Percentiles rank a stretch among this genome's conserved stretches.
phyloP scores from a whole-genome alignment of 73 alveolate genomes.

The Paramecium pentaurelia region DNA sequence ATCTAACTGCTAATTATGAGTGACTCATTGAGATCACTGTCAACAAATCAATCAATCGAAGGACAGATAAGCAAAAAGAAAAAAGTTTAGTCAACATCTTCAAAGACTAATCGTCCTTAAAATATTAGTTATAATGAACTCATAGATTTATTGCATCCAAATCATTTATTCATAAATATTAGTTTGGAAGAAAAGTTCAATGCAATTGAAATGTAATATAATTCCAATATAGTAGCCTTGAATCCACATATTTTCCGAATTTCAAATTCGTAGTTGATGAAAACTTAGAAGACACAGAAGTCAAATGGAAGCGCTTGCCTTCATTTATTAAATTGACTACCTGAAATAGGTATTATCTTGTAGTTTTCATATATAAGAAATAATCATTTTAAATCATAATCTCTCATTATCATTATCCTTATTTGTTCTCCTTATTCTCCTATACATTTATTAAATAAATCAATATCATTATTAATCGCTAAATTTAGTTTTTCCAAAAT shows the following conservation, averaged over 20 bases:
- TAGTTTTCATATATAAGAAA: background rate
- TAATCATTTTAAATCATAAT: background rate
- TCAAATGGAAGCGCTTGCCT: constrained; percentile 25
- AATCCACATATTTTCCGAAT: background rate
- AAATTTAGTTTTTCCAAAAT: background rate
- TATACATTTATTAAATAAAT: background rate
- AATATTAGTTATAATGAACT: constrained; percentile 40
- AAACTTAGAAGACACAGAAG: background rate
- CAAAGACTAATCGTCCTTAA: constrained; percentile 17
- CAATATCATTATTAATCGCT: background rate
- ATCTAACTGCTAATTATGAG: constrained; percentile 54
- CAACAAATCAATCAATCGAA: constrained; percentile 11
- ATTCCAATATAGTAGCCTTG: background rate
- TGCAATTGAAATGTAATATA: background rate
- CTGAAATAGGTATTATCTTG: background rate
- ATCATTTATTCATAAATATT: constrained; percentile 9
- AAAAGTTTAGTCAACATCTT: background rate
- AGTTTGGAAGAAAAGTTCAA: constrained; percentile 25
- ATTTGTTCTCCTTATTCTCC: background rate
- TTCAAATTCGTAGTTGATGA: constrained; percentile 1
- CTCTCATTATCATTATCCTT: background rate
- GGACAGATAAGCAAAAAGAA: background rate
- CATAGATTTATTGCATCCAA: constrained; percentile 17
- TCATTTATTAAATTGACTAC: background rate
- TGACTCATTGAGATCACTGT: constrained; percentile 49